Evolutionary conservation across 306 rosid genomes (phyloP), one percentile per base, ranked within the genome.

Genomic region (Chamaecrista fasciculata): DNA sequence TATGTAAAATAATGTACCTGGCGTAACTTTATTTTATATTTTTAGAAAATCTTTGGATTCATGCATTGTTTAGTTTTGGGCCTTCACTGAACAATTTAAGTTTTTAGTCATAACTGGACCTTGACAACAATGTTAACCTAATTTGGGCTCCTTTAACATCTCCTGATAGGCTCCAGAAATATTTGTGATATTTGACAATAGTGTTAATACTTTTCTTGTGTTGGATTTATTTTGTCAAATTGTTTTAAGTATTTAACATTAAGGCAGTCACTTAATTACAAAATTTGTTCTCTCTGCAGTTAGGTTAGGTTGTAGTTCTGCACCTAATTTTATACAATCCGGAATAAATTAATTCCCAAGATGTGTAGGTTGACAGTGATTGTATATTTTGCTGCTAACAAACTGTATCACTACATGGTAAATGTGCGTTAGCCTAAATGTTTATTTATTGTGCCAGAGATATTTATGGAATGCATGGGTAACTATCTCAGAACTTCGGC

Each of bases 401-500:
- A 47, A 28, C 33, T 2, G 33, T 62, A 48, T 70, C 59, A 36
- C 21, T 75, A 68, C 74, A 73, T 44, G 44, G 23, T 72, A 26
- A 23, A 61, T 72, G 55, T 76, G 58, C 34, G 68, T 19, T 53
- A 73, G 51, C 57, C 48, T 52, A 34, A 80, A 74, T 72, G 36
- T 58, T 75, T 84, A 3, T 83, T 69, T 72, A 42, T 71, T 79
- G 67, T 71, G 52, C 71, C 96, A 95, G 99, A 87, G 78, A 79
- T 86, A 87, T 80, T 75, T 95, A 56, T 95, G 99, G 99, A 91
- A 95, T 83, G 97, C 96, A 56, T 95, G 97, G 99, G 97, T 91
- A 67, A 82, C 95, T 56, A 95, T 83, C 63, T 95, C 99, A 57
- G 99, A 95, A 76, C 89, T 95, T 40, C 91, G 97, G 69, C 97